phyloP scores from a whole-genome alignment of 176 grass and related monocot genomes.

The Carex parvula region DNA sequence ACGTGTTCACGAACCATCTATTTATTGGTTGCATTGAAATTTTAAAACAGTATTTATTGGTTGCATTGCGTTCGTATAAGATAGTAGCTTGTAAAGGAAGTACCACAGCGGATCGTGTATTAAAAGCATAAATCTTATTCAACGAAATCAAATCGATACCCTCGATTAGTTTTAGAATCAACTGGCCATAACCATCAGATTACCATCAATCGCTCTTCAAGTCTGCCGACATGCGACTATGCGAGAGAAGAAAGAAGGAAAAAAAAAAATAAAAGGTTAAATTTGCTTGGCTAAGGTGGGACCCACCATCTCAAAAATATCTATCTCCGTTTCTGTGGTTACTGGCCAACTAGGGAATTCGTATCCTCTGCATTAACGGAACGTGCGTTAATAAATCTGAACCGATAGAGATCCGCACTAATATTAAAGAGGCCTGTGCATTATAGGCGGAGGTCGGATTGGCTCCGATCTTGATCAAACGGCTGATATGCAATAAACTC shows the following conservation, averaged over 20 bases:
- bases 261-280: neutral
- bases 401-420: too few species aligned
- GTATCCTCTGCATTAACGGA: too few species aligned
- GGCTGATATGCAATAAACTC: too few species aligned
- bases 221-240: constrained; percentile 18
- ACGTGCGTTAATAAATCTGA: too few species aligned
- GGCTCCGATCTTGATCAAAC: too few species aligned
- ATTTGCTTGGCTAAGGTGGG: neutral
- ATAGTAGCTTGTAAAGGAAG: too few species aligned
- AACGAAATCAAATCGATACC: neutral
- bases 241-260: neutral
- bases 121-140: neutral
- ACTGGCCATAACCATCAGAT: neutral
- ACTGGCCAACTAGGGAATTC: too few species aligned
- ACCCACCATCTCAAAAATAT: neutral
- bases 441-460: too few species aligned
- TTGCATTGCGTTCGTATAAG: neutral
- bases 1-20: neutral
- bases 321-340: neutral
- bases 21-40: neutral
- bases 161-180: neutral
- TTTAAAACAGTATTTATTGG: neutral
- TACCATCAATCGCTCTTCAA: neutral
- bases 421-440: too few species aligned
- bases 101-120: too few species aligned